These are phyloP conservation scores for Backusella tuberculispora DNA, from an alignment of 192 early-diverging fungal genomes.

Conservation along the genomic window DNA sequence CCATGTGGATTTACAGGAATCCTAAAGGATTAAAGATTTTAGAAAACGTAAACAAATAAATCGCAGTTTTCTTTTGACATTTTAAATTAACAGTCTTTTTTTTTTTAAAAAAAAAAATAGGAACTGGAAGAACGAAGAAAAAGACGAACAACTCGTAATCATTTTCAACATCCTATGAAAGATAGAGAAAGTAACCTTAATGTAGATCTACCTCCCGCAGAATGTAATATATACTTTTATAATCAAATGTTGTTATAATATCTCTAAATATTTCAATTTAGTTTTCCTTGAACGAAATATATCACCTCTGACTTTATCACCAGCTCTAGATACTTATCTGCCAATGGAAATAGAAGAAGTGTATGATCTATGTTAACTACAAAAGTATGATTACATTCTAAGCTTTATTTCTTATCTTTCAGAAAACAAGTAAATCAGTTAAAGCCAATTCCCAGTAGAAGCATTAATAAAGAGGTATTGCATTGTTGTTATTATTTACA, in stretches of 20 bases:
- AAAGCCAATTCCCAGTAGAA: not conserved
- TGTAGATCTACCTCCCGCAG: not conserved
- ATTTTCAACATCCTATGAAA: not conserved
- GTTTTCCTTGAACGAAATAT: slow-evolving; percentile 6
- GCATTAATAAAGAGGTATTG: not conserved
- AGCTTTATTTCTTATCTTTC: not conserved
- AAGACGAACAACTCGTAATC: not conserved
- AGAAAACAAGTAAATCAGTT: not conserved
- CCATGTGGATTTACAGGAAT: slow-evolving; percentile 21
- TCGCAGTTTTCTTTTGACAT: not conserved
- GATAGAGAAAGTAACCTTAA: not conserved
- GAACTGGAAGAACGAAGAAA: slow-evolving; percentile 18
- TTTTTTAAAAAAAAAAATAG: not conserved
- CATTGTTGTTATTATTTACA: slow-evolving; percentile 9
- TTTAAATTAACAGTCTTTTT: not conserved
- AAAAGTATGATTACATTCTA: not conserved
- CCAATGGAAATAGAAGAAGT: slow-evolving; percentile 1
- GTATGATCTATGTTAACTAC: not conserved
- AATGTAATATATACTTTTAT: not conserved
- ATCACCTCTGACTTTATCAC: slow-evolving; percentile 2
- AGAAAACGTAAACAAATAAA: not conserved
- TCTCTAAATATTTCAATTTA: not conserved
- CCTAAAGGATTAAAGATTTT: slow-evolving; percentile 16
- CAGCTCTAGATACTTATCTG: not conserved
- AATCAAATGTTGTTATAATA: not conserved